Conservation (phyloP, 352 stramenopile species). For the Pythium apleroticum region DNA sequence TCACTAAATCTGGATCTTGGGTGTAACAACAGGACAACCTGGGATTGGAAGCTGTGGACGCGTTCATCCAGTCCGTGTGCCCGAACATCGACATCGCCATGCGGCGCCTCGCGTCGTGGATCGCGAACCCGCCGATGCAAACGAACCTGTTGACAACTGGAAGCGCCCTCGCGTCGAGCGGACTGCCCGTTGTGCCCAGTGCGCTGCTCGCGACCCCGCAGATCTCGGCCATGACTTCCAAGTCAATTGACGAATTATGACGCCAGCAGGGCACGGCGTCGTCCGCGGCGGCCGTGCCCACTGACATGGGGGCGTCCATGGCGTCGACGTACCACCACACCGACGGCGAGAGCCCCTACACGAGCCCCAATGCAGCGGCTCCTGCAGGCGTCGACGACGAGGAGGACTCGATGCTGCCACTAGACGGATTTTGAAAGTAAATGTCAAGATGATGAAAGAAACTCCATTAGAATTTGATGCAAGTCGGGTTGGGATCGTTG, state of each 20-base stretch:
- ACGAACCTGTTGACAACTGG: constrained; percentile 17
- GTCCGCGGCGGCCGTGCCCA: constrained; percentile 28
- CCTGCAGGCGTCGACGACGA: constrained; percentile 3
- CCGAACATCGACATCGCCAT: constrained; percentile 85
- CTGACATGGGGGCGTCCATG: constrained; percentile 1
- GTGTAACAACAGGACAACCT: constrained; percentile 54
- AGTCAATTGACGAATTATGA: constrained; percentile 32
- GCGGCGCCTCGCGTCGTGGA: constrained; percentile 73
- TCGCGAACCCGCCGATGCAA: constrained; percentile 29
- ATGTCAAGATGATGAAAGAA: neutral
- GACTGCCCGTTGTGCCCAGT: constrained; percentile 23
- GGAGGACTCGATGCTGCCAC: constrained; percentile 22
- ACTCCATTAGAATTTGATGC: neutral
- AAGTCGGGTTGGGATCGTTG: neutral
- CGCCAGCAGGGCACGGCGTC: constrained; percentile 28
- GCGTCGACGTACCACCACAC: constrained; percentile 7
- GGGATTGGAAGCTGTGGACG: constrained; percentile 67
- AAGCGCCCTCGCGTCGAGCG: neutral
- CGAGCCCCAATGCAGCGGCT: neutral
- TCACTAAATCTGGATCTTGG: constrained; percentile 1
- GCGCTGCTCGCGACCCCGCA: constrained; percentile 25
- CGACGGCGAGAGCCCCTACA: neutral
- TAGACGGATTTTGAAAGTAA: constrained; percentile 23
- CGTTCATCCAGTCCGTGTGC: constrained; percentile 88
- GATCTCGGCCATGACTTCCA: constrained; percentile 22